Evolutionary conservation across 495 filamentous ascomycete species (phyloP).

Genomic region (Aspergillus haitiensis): DNA sequence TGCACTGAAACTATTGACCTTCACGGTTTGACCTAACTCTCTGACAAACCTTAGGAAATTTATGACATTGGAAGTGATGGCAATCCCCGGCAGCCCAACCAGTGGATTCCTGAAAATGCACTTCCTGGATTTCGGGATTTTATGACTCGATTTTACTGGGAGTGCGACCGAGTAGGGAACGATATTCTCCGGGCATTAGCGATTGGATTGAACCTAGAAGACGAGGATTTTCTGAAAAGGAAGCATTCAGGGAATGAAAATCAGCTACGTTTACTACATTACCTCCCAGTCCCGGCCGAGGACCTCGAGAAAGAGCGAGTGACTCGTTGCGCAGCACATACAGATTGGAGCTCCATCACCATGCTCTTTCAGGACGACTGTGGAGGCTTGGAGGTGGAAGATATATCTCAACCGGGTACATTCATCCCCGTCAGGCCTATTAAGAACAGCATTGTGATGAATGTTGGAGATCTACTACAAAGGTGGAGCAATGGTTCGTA

Average conservation of each 20-base stretch:
- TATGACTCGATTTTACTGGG: slow-evolving; percentile 58
- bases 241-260: slow-evolving; percentile 60
- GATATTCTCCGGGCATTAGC: slow-evolving; percentile 55
- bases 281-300: slow-evolving; percentile 56
- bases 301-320: slow-evolving; percentile 44
- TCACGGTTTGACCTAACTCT: not conserved
- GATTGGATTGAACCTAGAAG: slow-evolving; percentile 47
- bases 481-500: slow-evolving; percentile 59
- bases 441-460: slow-evolving; percentile 56
- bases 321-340: slow-evolving; percentile 56
- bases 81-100: slow-evolving; percentile 57
- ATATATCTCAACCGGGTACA: slow-evolving; percentile 44
- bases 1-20: slow-evolving; percentile 10
- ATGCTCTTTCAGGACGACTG: slow-evolving; percentile 55
- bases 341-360: slow-evolving; percentile 54
- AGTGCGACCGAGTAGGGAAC: slow-evolving; percentile 44
- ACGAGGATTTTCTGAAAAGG: slow-evolving; percentile 52
- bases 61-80: slow-evolving; percentile 66
- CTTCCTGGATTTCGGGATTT: slow-evolving; percentile 62
- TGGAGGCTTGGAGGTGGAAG: slow-evolving; percentile 58
- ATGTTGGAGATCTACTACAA: slow-evolving; percentile 60
- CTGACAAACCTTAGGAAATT: slow-evolving; percentile 50
- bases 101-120: slow-evolving; percentile 59
- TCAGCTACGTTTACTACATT: slow-evolving; percentile 66
- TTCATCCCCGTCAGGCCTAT: slow-evolving; percentile 56